Base-by-base conservation (phyloP, 108 stramenopile species). In the Asterionellopsis glacialis region DNA sequence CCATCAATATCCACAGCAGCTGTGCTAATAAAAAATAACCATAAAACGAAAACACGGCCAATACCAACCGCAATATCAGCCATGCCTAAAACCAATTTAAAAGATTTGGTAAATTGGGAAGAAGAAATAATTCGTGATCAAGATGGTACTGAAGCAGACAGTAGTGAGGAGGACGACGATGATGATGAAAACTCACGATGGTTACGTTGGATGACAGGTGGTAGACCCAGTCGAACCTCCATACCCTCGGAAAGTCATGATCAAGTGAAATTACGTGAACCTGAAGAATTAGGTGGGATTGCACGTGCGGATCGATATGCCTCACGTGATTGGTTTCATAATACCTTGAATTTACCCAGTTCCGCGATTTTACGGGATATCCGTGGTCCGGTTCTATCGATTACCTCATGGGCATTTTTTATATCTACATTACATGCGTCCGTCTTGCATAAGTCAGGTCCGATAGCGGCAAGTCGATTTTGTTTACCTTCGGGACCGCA, bases 301-400 rank as follows among this genome's bases (percentile, higher is more conserved):
- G 60, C 75, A 1, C 58, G 80, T 53, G 61, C 72, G 18, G 75
- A 76, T 68, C 64, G 80, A 24, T 82, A 82, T 65, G 69, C 80
- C 0, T 71, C 75, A 12, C 60, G 69, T 9, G 96, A 95, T 63
- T 97, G 96, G 96, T 59, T 76, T 12, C 93, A 95, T 65, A 94
- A 93, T 66, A 87, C 93, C n/a, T 28, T 75, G 14, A 93, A 86
- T 25, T 40, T 97, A 11, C 87, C 92, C 45, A 77, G 69, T 48
- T 93, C 87, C 23, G 73, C 77, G 0, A 88, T 97, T 60, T 62
- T 97, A 27, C 69, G 76, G 44, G 89, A 89, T 45, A 85, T 95
- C 56, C 55, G 65, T 38, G 58, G 76, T 58, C 93, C 92, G 5
- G 84, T 94, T 3, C 15, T 69, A 9, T 79, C 58, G 47, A 72